A percentile compares a stretch with the other conserved stretches of the same genome.
phyloP scores from a whole-genome alignment of 352 stramenopile species.

The Phytophthora chlamydospora region DNA sequence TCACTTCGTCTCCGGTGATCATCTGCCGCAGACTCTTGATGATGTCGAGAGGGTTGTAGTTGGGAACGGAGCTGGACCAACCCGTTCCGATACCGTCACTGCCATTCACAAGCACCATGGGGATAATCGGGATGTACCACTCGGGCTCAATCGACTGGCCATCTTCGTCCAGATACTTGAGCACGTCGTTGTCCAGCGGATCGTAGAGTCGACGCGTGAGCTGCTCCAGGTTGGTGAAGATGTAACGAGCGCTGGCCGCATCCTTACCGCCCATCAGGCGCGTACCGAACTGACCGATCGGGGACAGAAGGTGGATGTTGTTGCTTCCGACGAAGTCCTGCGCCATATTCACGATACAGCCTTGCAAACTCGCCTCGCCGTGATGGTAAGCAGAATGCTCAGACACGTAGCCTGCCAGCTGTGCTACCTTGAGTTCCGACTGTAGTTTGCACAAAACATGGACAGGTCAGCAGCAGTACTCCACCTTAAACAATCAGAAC shows the following conservation, averaged over 20 bases:
- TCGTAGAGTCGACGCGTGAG: slow-evolving; percentile 90
- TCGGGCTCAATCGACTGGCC: slow-evolving; percentile 93
- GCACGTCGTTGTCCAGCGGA: slow-evolving; percentile 89
- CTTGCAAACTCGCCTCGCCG: slow-evolving; percentile 94
- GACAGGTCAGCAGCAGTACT: slow-evolving; percentile 7
- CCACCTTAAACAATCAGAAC: slow-evolving; percentile 1
- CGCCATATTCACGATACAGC: slow-evolving; percentile 98
- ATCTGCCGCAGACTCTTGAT: slow-evolving; percentile 78
- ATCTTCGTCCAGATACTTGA: slow-evolving; percentile 93
- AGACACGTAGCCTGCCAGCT: slow-evolving; percentile 96
- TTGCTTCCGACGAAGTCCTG: slow-evolving; percentile 99
- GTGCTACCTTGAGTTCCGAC: slow-evolving; percentile 92
- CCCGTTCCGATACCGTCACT: slow-evolving; percentile 97
- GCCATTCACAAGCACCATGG: slow-evolving; percentile 97
- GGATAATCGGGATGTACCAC: slow-evolving; percentile 97
- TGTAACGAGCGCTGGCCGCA: slow-evolving; percentile 92
- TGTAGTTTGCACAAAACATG: slow-evolving; percentile 18
- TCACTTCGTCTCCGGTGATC: slow-evolving; percentile 63
- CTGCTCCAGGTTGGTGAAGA: slow-evolving; percentile 93
- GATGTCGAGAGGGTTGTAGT: slow-evolving; percentile 93
- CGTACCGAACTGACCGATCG: slow-evolving; percentile 98
- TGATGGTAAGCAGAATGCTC: slow-evolving; percentile 99
- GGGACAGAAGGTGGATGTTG: slow-evolving; percentile 96
- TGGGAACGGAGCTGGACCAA: slow-evolving; percentile 92
- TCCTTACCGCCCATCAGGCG: slow-evolving; percentile 97